Evolutionary conservation across 306 rosid genomes (phyloP), one percentile per base, ranked within the genome.

Genomic region (Canavalia ensiformis): DNA sequence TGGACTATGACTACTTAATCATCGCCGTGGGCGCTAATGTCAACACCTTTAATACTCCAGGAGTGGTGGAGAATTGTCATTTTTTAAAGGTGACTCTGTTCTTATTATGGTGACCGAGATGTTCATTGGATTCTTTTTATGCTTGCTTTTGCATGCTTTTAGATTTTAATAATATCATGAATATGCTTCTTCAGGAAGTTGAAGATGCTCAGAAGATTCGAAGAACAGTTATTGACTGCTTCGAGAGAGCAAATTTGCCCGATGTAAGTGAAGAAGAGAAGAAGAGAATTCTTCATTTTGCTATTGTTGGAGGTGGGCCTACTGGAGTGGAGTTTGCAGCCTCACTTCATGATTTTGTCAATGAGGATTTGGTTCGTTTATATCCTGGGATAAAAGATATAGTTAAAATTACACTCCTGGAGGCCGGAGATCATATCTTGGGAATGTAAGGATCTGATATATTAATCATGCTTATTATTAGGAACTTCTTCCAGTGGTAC

Each of bases 271-370:
- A 89, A 72, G 99, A 90, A 73, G 99, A 96, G 83, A 92, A 81
- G 90, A 88, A 89, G 86, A 89, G 94, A 81, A 90, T 96, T 88
- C 99, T 96, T 85, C 98, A 93, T 83, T 96, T 96, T 87, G 99
- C 99, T 76, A 63, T 96, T 69, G 94, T 96, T 83, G 99, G 99
- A 58, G 99, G 99, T 80, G 99, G 99, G 66, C 99, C 99, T 68
- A 93, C 98, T 56, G 99, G 99, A 39, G 99, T 96, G 72, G 99
- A 96, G 87, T 96, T 96, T 82, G 98, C 99, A 66, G 99, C 99
- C 39, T 89, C 87, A 74, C 99, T 96, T 86, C 97, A 96, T 83
- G 99, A 96, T 83, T 96, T 83, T 83, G 94, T 93, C 75, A 93
- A 88, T 30, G 98, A 88, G 63, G 99, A 96, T 87, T 85, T 96